Evolutionary conservation across 768 basidiomycete species (phyloP).

Genomic region (Pulveroboletus sp.): DNA sequence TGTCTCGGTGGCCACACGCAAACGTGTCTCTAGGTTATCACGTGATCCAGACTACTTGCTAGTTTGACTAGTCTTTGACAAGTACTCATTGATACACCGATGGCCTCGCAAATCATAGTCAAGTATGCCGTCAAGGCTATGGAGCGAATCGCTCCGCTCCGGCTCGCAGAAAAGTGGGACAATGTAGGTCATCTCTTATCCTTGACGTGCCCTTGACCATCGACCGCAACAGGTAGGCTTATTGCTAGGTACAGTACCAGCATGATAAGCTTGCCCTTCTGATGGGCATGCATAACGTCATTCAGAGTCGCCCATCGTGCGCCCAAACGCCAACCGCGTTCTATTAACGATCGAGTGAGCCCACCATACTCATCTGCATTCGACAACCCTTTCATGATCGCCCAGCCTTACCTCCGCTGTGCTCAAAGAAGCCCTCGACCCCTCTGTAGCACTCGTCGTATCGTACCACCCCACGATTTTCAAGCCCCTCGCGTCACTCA

Average conservation of each 20-base stretch:
- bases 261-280: conserved; percentile 4
- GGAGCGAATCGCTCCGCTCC: conserved; percentile 83
- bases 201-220: conserved; percentile 2
- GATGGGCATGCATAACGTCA: neutral
- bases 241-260: conserved; percentile 53
- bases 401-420: conserved; percentile 72
- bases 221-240: conserved; percentile 57
- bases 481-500: conserved; percentile 69
- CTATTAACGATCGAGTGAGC: conserved; percentile 72
- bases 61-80: neutral
- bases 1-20: too few relatives aligned
- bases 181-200: conserved; percentile 59
- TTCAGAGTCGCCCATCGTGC: conserved; percentile 53
- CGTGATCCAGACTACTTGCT: conserved; percentile 11
- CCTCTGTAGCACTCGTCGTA: conserved; percentile 64
- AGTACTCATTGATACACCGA: neutral
- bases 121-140: conserved; percentile 64
- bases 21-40: conserved; percentile 15
- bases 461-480: conserved; percentile 89
- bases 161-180: conserved; percentile 89
- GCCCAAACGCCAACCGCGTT: conserved; percentile 45
- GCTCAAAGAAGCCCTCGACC: conserved; percentile 60
- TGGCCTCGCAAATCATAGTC: conserved; percentile 16
- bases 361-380: neutral
- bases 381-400: conserved; percentile 18